A percentile compares a stretch with the other conserved stretches of the same genome.
Conservation (phyloP, 352 stramenopile genomes). For the Pythium vanterpoolii region DNA sequence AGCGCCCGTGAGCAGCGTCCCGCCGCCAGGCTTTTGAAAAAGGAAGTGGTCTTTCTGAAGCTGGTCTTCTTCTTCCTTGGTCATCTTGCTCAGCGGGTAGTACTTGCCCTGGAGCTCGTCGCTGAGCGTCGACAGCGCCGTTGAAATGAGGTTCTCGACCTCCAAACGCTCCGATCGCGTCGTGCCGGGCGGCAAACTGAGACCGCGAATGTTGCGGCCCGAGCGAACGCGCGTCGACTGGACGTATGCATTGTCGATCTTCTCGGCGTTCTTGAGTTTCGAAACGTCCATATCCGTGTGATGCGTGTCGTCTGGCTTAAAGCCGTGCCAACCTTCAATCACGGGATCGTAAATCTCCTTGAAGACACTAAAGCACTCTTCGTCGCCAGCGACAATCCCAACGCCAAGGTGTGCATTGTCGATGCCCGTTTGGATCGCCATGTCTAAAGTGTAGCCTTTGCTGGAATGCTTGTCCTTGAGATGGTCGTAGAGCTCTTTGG, state of each 20-base stretch:
- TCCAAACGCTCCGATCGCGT: constrained; percentile 79
- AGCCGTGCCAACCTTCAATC: constrained; percentile 86
- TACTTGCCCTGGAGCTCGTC: constrained; percentile 88
- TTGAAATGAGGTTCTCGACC: constrained; percentile 84
- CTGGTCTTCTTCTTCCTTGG: constrained; percentile 88
- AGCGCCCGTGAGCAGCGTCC: constrained; percentile 77
- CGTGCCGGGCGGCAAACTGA: constrained; percentile 86
- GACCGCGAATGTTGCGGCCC: constrained; percentile 87
- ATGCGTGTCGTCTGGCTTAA: constrained; percentile 77
- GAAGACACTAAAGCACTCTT: constrained; percentile 80
- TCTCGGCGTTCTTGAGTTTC: constrained; percentile 58
- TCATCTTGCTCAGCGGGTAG: constrained; percentile 87
- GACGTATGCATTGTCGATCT: constrained; percentile 82
- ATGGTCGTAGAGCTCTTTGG: constrained; percentile 74
- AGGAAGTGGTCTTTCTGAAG: constrained; percentile 91
- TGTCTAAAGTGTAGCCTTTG: constrained; percentile 84
- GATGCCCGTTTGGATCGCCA: constrained; percentile 87
- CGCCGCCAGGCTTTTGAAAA: constrained; percentile 92
- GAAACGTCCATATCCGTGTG: constrained; percentile 78
- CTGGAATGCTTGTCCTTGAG: constrained; percentile 67
- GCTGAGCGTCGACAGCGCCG: constrained; percentile 62
- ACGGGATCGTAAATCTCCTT: constrained; percentile 84
- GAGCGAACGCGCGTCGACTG: constrained; percentile 91
- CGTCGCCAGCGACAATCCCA: constrained; percentile 81
- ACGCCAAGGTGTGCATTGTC: constrained; percentile 81